Evolutionary conservation across 148 eudicot genomes (phyloP).

Genomic region (Pharnaceum exiguum): DNA sequence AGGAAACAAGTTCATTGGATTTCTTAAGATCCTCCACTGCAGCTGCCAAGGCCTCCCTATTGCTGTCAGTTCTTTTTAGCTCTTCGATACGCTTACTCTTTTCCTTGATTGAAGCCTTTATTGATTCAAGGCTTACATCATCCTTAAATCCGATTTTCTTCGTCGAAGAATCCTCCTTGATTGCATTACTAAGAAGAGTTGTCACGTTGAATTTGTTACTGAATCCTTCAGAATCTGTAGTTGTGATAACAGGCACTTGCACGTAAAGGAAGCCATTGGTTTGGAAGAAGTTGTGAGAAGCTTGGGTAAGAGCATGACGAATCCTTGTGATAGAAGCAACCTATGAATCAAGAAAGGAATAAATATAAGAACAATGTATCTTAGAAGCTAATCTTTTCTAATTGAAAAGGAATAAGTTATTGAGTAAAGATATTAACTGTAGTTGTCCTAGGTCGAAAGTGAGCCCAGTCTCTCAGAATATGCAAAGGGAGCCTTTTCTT

Average conservation of each 20-base stretch:
- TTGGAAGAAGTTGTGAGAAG: constrained; percentile 64
- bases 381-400: background rate
- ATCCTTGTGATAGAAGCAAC: constrained; percentile 81
- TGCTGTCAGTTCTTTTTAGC: constrained; percentile 65
- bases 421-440: constrained; percentile 35
- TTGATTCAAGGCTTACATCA: constrained; percentile 41
- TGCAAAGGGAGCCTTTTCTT: constrained; percentile 77
- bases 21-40: constrained; percentile 70
- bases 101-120: constrained; percentile 57
- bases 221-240: constrained; percentile 54
- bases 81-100: constrained; percentile 56
- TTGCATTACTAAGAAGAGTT: constrained; percentile 36
- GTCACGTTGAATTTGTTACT: constrained; percentile 61
- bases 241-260: constrained; percentile 77
- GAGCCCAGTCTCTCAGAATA: constrained; percentile 56
- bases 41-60: constrained; percentile 62
- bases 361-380: background rate
- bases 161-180: constrained; percentile 9
- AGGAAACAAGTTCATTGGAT: constrained; percentile 47
- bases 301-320: constrained; percentile 53
- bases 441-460: constrained; percentile 86
- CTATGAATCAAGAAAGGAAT: constrained; percentile 28
- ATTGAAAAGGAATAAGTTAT: background rate
- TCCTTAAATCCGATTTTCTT: constrained; percentile 2
- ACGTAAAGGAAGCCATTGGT: constrained; percentile 65